These are phyloP conservation scores for Pseudomonodictys pantanalensis DNA, from an alignment of 495 filamentous ascomycete genomes.

Conservation along the genomic window DNA sequence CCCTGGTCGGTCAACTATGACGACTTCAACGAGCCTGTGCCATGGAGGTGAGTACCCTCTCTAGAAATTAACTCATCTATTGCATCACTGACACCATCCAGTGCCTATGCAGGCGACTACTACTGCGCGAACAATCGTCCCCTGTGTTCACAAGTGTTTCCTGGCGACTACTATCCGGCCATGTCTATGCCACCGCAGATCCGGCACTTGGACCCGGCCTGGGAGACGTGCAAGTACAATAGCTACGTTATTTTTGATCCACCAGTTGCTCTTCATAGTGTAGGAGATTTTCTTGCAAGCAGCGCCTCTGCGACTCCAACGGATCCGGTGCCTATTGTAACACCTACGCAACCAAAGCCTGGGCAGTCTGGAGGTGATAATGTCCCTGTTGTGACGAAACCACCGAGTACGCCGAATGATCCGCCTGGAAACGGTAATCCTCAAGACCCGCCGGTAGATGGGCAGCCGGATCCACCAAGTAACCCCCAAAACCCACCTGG, in stretches of 20 bases:
- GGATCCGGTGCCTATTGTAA: not conserved
- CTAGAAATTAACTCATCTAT: not conserved
- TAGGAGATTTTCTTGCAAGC: not conserved
- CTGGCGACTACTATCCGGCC: constrained; percentile 13
- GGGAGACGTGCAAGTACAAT: constrained; percentile 20
- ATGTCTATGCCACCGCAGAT: constrained; percentile 23
- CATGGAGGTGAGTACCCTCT: constrained; percentile 9
- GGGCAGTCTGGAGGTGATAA: not conserved
- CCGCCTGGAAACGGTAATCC: not conserved
- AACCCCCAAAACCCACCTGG: not conserved
- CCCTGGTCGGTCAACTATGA: constrained; percentile 12
- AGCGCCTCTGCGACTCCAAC: not conserved
- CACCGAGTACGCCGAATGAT: not conserved
- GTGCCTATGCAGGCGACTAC: constrained; percentile 8
- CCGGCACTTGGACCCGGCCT: constrained; percentile 21
- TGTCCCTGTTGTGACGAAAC: not conserved
- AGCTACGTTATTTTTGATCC: constrained; percentile 24
- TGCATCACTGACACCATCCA: not conserved
- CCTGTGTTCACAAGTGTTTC: constrained; percentile 8
- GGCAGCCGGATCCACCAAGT: not conserved
- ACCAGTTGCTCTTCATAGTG: constrained; percentile 12
- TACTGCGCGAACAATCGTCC: constrained; percentile 18
- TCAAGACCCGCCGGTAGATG: not conserved
- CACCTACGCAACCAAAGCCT: not conserved
- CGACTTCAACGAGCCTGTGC: constrained; percentile 14